Evolutionary conservation across 306 rosid genomes (phyloP).

Genomic region (Inga laurina): DNA sequence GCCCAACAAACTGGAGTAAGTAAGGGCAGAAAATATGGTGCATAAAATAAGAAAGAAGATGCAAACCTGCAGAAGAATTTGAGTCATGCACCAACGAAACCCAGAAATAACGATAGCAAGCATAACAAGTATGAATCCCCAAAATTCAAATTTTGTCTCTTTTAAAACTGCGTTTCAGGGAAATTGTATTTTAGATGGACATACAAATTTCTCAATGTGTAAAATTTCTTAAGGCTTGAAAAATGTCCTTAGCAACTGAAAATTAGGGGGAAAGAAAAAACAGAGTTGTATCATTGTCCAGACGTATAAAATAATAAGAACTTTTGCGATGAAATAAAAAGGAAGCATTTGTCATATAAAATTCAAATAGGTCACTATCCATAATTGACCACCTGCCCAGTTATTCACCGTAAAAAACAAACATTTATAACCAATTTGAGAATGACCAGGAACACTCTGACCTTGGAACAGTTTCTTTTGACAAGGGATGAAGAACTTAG

Average conservation of each 20-base stretch:
- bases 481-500: background rate
- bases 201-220: slow-evolving; percentile 18
- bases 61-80: slow-evolving; percentile 89
- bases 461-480: background rate
- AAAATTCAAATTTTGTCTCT: slow-evolving; percentile 85
- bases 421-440: slow-evolving; percentile 20
- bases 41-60: slow-evolving; percentile 22
- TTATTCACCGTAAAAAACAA: background rate
- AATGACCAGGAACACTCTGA: background rate
- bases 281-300: background rate
- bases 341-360: slow-evolving; percentile 8
- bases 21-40: no score
- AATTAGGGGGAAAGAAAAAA: background rate
- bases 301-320: background rate
- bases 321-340: background rate
- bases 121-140: slow-evolving; percentile 92
- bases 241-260: slow-evolving; percentile 7
- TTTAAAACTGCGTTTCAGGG: slow-evolving; percentile 64
- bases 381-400: slow-evolving; percentile 6
- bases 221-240: slow-evolving; percentile 17
- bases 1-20: no score
- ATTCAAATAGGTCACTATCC: background rate
- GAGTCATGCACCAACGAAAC: slow-evolving; percentile 98
- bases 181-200: slow-evolving; percentile 27
- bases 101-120: slow-evolving; percentile 99